Conservation (phyloP, 1,284 basidiomycete species). For the Sporisorium sorghi region DNA sequence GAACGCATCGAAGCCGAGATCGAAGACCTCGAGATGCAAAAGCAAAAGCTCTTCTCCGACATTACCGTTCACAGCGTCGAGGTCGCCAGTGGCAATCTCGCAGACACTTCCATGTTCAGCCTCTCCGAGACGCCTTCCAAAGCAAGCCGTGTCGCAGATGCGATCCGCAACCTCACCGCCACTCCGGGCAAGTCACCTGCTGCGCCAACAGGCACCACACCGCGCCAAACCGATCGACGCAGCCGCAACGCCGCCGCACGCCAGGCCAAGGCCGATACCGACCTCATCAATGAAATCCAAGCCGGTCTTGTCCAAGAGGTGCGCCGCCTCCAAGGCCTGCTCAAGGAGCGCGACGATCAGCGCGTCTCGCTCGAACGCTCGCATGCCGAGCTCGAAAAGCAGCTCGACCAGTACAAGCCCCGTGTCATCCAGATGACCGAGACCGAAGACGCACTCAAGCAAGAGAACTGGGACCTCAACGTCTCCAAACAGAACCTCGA, state of each 20-base stretch:
- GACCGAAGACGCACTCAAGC: conserved; percentile 80
- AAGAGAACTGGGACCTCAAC: conserved; percentile 98
- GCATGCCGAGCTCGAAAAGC: conserved; percentile 57
- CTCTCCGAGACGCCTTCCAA: conserved; percentile 43
- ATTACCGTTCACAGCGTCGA: conserved; percentile 43
- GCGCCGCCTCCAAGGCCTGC: conserved; percentile 55
- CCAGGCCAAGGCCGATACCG: conserved; percentile 54
- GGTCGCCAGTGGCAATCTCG: conserved; percentile 25
- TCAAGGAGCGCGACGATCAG: conserved; percentile 59
- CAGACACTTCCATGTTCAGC: conserved; percentile 19
- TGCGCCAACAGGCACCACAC: conserved; percentile 34
- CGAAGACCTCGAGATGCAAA: conserved; percentile 51
- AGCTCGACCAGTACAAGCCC: conserved; percentile 61
- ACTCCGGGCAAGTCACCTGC: conserved; percentile 44
- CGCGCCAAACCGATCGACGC: conserved; percentile 52
- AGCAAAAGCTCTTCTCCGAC: conserved; percentile 48
- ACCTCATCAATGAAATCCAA: conserved; percentile 63
- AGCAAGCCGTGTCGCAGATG: conserved; percentile 43
- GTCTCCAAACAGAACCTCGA: conserved; percentile 89
- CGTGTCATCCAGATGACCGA: conserved; percentile 59
- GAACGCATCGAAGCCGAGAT: conserved; percentile 56
- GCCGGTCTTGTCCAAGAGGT: conserved; percentile 60
- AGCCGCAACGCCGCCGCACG: conserved; percentile 59
- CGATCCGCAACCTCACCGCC: conserved; percentile 45
- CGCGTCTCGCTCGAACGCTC: conserved; percentile 43